phyloP scores from a whole-genome alignment of 768 basidiomycete species.

The Tricholoma saponaceum region DNA sequence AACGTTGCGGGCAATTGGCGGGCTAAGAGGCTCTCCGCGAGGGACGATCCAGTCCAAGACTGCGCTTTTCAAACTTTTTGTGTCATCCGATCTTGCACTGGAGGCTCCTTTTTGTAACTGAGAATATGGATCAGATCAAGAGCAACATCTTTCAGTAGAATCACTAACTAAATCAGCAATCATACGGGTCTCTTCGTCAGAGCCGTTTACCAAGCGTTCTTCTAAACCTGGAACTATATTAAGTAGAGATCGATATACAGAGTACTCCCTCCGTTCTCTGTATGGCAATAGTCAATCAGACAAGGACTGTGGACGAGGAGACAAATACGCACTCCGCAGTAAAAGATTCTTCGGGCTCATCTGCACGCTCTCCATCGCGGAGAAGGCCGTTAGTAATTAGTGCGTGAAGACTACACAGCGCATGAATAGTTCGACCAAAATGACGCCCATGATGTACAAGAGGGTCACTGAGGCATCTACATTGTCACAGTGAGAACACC shows the following conservation, averaged over 20 bases:
- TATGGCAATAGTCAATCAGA: background rate
- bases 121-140: background rate
- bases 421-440: slow-evolving; percentile 15
- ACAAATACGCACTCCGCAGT: slow-evolving; percentile 3
- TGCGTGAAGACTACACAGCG: slow-evolving; percentile 15
- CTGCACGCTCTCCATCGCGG: slow-evolving; percentile 5
- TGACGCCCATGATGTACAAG: slow-evolving; percentile 16
- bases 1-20: background rate
- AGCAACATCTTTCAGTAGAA: background rate
- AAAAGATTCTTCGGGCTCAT: slow-evolving; percentile 11
- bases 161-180: slow-evolving; percentile 3
- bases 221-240: background rate
- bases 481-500: background rate
- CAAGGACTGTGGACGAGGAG: background rate
- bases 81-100: background rate
- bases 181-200: background rate
- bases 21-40: background rate
- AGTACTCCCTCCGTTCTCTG: background rate
- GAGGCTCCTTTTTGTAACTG: slow-evolving; percentile 1
- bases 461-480: slow-evolving; percentile 1
- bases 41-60: background rate
- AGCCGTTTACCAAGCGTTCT: background rate
- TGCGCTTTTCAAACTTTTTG: background rate
- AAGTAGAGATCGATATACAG: background rate
- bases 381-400: slow-evolving; percentile 11